Base-by-base conservation (phyloP, 2,329 filamentous ascomycete species). In the Zymoseptoria brevis region DNA sequence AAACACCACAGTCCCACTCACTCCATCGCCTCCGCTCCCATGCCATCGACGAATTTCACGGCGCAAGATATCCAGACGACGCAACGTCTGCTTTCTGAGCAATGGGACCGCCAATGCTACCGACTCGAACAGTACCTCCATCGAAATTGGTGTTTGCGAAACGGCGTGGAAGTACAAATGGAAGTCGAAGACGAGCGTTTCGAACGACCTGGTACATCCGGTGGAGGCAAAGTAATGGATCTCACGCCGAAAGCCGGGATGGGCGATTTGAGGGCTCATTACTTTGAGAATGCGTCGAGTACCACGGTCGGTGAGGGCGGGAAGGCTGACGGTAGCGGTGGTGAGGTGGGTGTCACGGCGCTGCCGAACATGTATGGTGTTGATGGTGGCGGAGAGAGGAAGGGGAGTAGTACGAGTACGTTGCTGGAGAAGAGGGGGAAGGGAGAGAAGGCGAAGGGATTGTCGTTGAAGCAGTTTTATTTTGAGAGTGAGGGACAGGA, bases 11-110 rank as follows among this genome's bases (percentile, higher is more conserved):
- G 60, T 35, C 58, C 59, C 9, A 59, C 60, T 1, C 49, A 29
- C 4, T 57, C 56, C 4, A 8, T 29, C 29, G 58, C 63, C 13
- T 64, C 67, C 3, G 56, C 67, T 22, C 50, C 65, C 11, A 64
- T 66, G 9, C 66, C 68, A 5, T 54, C 65, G 1, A 54, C 64
- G 21, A 53, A 50, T 24, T 71, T 75, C 16, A 77, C 77, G 1
- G 75, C 79, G n/a, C 78, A 80, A 61, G 78, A 80, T 60, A 77
- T 80, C 53, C 77, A 77, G 60, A 77, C 76, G 6, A 78, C 78
- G 0, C 71, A 80, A 8, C 73, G 74, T 4, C 67, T 80, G 0
- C 74, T 80, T 0, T 74, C 77, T 35, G 78, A 80, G 59, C 78
- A 78, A 62, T 80, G 78, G 78, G 75, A 76, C 45, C 71, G 77